Evolutionary conservation across 208 protist species (phyloP).

Genomic region (Trypanosoma lewisi): DNA sequence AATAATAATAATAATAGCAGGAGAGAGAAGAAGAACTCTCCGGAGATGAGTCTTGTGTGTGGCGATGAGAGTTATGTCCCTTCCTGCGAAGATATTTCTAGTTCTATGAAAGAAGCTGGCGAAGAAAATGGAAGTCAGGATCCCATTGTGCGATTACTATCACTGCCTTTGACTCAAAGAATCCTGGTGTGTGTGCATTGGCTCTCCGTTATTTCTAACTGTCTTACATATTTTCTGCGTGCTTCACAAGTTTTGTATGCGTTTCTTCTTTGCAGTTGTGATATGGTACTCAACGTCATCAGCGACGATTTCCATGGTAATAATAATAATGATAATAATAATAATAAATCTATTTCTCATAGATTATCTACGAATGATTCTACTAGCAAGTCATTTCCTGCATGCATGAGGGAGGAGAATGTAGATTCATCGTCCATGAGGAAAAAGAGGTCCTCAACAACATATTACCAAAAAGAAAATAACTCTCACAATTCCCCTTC

Average conservation of each 20-base stretch:
- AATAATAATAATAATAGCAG: too few relatives aligned
- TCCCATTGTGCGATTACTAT: slow-evolving; percentile 31
- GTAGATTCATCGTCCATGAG: too few relatives aligned
- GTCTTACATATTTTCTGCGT: slow-evolving; percentile 54
- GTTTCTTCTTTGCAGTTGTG: slow-evolving; percentile 47
- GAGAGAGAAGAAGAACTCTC: too few relatives aligned
- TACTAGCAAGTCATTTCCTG: too few relatives aligned
- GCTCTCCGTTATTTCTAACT: slow-evolving; percentile 56
- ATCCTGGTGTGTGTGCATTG: slow-evolving; percentile 36
- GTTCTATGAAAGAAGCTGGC: too few relatives aligned
- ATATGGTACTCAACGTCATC: slow-evolving; percentile 36
- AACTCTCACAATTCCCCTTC: too few relatives aligned
- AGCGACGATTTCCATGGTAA: background rate
- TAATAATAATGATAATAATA: background rate
- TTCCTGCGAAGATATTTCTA: too few relatives aligned
- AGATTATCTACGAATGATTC: background rate
- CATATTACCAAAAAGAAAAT: too few relatives aligned
- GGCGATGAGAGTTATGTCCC: too few relatives aligned
- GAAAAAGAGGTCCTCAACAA: too few relatives aligned
- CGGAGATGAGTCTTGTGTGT: too few relatives aligned
- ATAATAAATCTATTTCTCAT: background rate
- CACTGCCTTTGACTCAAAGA: slow-evolving; percentile 28
- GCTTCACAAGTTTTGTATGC: slow-evolving; percentile 64
- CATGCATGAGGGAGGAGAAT: too few relatives aligned
- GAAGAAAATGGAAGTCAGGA: slow-evolving; percentile 18